Conservation (phyloP, 257 asterid species). For the Buddleja alternifolia region DNA sequence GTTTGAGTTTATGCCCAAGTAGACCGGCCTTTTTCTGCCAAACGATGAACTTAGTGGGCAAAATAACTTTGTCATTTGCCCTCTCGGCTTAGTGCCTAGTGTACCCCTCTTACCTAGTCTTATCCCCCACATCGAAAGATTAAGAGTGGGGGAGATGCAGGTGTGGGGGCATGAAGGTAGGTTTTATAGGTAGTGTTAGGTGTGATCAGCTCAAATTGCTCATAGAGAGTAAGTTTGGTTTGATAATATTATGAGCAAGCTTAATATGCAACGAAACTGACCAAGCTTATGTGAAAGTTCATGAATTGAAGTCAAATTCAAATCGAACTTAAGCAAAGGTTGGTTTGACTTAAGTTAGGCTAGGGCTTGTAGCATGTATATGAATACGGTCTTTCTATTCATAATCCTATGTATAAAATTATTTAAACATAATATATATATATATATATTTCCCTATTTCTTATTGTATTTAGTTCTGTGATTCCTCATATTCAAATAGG, state of each 20-base stretch:
- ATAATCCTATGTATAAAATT: neutral
- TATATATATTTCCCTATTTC: neutral
- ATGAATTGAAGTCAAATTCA: neutral
- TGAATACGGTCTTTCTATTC: neutral
- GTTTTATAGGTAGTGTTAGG: neutral
- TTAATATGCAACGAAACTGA: neutral
- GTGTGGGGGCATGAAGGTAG: neutral
- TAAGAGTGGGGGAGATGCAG: neutral
- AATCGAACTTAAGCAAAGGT: neutral
- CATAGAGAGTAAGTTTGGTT: neutral
- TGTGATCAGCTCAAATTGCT: neutral
- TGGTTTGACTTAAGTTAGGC: neutral
- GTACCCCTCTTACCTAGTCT: neutral
- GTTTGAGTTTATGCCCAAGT: neutral
- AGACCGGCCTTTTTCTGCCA: neutral
- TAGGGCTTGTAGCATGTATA: neutral
- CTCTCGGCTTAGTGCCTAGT: neutral
- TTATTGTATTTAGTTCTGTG: no score
- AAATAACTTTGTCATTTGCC: neutral
- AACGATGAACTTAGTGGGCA: neutral
- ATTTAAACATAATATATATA: no score
- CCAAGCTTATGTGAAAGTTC: neutral
- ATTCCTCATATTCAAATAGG: no score
- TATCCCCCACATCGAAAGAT: neutral
- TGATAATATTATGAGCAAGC: neutral